Conservation (phyloP, 768 basidiomycete species). For the Mycena latifolia region DNA sequence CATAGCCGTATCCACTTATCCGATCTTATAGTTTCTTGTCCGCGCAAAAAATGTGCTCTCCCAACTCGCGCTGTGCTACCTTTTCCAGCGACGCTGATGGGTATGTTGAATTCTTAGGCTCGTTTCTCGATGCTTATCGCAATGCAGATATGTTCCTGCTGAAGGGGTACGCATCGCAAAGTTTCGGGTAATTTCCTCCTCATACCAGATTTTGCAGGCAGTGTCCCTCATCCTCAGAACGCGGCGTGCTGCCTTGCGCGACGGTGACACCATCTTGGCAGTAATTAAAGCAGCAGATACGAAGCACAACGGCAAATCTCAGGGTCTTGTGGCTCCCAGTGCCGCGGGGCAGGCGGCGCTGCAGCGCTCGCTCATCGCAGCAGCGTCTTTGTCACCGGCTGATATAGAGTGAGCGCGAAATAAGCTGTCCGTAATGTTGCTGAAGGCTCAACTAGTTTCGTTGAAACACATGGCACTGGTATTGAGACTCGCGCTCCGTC, state of each 20-base stretch:
- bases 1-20: background rate
- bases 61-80: constrained; percentile 49
- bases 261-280: constrained; percentile 49
- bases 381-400: constrained; percentile 43
- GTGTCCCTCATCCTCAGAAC: constrained; percentile 51
- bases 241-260: constrained; percentile 47
- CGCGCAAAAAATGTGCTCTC: constrained; percentile 50
- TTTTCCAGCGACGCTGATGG: constrained; percentile 51
- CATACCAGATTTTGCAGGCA: constrained; percentile 26
- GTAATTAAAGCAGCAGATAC: constrained; percentile 46
- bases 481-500: no score
- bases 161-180: constrained; percentile 42
- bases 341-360: constrained; percentile 48
- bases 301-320: constrained; percentile 50
- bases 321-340: constrained; percentile 51
- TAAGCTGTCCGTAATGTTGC: background rate
- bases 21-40: constrained; percentile 41
- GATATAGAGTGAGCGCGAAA: constrained; percentile 48
- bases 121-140: background rate
- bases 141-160: constrained; percentile 48
- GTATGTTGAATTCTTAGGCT: constrained; percentile 30
- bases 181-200: background rate
- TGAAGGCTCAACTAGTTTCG: constrained; percentile 40
- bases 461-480: constrained; percentile 54
- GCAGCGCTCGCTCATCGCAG: constrained; percentile 45